These are phyloP conservation scores for Aspergillus proliferans DNA, from an alignment of 2,329 filamentous ascomycete species.

Conservation along the genomic window DNA sequence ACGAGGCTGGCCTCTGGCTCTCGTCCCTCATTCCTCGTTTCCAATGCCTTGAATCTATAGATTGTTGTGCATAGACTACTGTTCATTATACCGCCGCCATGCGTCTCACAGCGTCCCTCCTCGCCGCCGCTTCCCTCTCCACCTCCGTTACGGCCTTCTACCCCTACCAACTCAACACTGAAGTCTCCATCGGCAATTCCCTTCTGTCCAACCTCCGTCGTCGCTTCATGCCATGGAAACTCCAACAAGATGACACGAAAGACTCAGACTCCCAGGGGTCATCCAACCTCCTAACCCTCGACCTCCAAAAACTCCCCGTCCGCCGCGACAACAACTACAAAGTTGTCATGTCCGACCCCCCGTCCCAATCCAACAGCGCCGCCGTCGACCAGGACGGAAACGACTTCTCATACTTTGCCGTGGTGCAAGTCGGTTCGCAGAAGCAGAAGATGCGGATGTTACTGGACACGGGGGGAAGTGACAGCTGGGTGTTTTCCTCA, in stretches of 20 bases:
- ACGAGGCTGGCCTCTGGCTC: no score
- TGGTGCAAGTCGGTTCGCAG: conserved; percentile 45
- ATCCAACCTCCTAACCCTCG: conserved; percentile 21
- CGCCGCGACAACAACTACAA: conserved; percentile 46
- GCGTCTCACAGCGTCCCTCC: conserved; percentile 33
- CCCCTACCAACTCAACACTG: conserved; percentile 30
- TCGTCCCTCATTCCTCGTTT: no score
- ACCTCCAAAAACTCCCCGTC: conserved; percentile 32
- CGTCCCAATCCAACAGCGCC: conserved; percentile 41
- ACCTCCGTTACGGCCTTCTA: conserved; percentile 38
- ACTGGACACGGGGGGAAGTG: conserved; percentile 52
- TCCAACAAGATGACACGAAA: conserved; percentile 13
- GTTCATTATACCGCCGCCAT: conserved; percentile 13
- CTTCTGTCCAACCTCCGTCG: conserved; percentile 14
- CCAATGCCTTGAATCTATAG: no score
- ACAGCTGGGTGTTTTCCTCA: conserved; percentile 77
- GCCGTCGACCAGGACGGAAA: conserved; percentile 49
- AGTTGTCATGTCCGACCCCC: conserved; percentile 36
- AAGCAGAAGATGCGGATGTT: conserved; percentile 48
- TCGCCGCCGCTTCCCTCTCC: conserved; percentile 25
- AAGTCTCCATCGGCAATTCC: conserved; percentile 10
- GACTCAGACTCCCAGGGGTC: conserved; percentile 11
- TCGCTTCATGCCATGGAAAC: conserved; percentile 27
- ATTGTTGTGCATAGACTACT: no score
- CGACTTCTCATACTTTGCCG: conserved; percentile 51